These are phyloP conservation scores for Craterostigma plantagineum DNA, from an alignment of 257 asterid species.

Conservation along the genomic window DNA sequence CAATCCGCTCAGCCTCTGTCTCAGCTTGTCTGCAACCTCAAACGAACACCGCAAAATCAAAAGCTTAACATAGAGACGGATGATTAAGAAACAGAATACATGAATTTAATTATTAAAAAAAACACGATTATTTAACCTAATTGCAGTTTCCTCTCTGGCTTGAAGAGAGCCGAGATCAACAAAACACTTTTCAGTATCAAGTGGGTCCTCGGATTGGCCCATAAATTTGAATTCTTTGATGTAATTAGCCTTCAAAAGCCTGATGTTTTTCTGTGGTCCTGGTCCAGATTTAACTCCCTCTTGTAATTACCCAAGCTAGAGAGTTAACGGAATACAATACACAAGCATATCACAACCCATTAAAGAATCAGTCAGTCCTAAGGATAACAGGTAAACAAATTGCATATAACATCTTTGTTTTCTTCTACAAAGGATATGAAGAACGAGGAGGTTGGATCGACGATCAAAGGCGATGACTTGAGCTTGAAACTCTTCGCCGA, in stretches of 20 bases:
- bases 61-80: slow-evolving; percentile 1
- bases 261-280: slow-evolving; percentile 60
- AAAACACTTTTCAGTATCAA: slow-evolving; percentile 60
- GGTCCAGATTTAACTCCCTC: slow-evolving; percentile 62
- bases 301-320: slow-evolving; percentile 28
- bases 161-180: slow-evolving; percentile 63
- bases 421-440: slow-evolving; percentile 60
- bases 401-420: neutral
- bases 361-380: neutral
- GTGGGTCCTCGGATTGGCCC: slow-evolving; percentile 83
- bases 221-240: slow-evolving; percentile 52
- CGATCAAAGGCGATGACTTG: slow-evolving; percentile 78
- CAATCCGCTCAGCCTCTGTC: slow-evolving; percentile 81
- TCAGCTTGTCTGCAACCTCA: slow-evolving; percentile 63
- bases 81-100: neutral
- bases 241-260: slow-evolving; percentile 74
- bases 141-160: slow-evolving; percentile 77
- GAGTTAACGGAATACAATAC: slow-evolving; percentile 27
- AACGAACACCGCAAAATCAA: neutral
- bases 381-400: neutral
- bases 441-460: slow-evolving; percentile 75
- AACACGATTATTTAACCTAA: slow-evolving; percentile 27
- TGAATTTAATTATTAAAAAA: too few relatives aligned
- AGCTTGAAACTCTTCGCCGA: slow-evolving; percentile 89
- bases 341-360: neutral